Evolutionary conservation across 352 stramenopile species (phyloP), one percentile per base, ranked within the genome.

Genomic region (Phytophthora pini): DNA sequence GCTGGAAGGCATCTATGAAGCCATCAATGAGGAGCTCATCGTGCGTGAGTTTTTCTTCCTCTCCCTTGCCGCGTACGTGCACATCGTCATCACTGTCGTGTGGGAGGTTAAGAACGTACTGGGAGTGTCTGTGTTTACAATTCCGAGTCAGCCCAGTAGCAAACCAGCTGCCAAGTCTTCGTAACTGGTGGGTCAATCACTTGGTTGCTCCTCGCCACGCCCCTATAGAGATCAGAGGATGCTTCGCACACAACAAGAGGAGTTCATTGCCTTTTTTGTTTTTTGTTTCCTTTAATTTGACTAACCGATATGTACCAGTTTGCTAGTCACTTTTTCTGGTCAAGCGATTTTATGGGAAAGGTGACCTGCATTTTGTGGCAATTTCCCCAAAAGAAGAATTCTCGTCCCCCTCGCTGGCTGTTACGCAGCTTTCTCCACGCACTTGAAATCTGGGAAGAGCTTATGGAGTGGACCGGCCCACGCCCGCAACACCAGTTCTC

Each of bases 21-120:
- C 86, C 20, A 87, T 93, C 60, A 92, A 93, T 73, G 86, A 96
- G 39, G 73, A 77, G 17, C 73, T 96, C 15, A 85, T 93, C 51
- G 72, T 96, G 64, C 87, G 92, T 43, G 88, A 96, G 68, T 96
- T 96, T 57, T 96, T 94, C 59, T 96, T 94, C 72, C 75, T 96
- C 47, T 94, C 84, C 57, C 75, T 94, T 41, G 82, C 87, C 9
- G 79, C 86, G 24, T 96, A 96, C 63, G 74, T 94, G 32, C 86
- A 96, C 74, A 92, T 96, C 57, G 88, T 93, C 47, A 87, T 93
- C 74, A 93, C 84, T 7, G 88, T 96, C 56, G 81, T 94, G 39
- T 92, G 82, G 76, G 86, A 96, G 63, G 86, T 96, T 57, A 94
- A 93, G 79, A 89, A 82, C 57, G 84, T 94, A 36, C 73, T 96